Evolutionary conservation across 768 basidiomycete genomes (phyloP), one percentile per base, ranked within the genome.

Genomic region (Chiua virens): DNA sequence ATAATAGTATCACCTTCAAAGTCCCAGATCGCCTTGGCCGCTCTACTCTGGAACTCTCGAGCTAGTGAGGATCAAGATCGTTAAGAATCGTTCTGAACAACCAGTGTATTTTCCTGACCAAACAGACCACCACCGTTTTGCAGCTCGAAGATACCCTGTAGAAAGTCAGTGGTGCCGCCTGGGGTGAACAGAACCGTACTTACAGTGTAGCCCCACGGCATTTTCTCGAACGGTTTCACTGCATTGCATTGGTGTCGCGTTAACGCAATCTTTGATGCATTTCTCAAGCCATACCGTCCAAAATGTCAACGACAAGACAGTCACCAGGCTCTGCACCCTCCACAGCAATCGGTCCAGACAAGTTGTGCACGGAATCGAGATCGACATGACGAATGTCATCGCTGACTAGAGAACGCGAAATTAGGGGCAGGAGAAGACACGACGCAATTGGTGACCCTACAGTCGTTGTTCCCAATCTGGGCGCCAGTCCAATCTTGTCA

Each of bases 151-250:
- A 89, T 86, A 17, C 86, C 86, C 82, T 86, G 45, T 36, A 25
- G 8, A n/a, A 36, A n/a, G 34, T 50, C 37, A 42, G 48, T 45
- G 5, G 2, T 10, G 17, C 25, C 20, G 14, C 17, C n/a, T 10
- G 11, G 22, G 22, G 34, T 20, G 22, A 32, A 25, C 8, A 10
- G 30, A 27, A 13, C 27, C 8, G 22, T 23, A 45, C 74, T 38
- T 46, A 83, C 83, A 1, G 86, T 87, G 61, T 88, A 89, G 0
- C 88, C 88, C 88, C 87, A 91, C 0, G 86, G 86, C 86, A 86
- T 85, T 62, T 86, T 78, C 36, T 85, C 84, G 53, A 86, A 86
- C 9, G 84, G 81, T 32, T 70, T 73, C 45, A 86, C 86, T 86
- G 42, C 21, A 49, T 30, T 86, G 42, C 21, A 49, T 30, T 47